Conservation (phyloP, 805 yeast species). For the Komagataella mondaviorum region DNA sequence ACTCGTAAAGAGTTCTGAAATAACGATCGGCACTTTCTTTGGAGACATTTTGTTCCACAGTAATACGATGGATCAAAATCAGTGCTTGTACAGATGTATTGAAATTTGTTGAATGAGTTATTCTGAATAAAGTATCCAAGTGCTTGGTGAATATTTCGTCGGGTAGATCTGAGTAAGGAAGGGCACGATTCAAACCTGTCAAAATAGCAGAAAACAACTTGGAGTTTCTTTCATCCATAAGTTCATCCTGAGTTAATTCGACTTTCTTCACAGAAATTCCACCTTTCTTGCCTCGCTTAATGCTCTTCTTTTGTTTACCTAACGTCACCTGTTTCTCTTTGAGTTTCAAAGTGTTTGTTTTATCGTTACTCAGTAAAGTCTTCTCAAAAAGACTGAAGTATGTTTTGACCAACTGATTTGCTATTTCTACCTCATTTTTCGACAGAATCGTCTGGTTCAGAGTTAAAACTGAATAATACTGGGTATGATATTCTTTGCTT, state of each 20-base stretch:
- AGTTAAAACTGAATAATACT: conserved; percentile 79
- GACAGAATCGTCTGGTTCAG: conserved; percentile 87
- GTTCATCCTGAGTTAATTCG: conserved; percentile 49
- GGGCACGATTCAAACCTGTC: conserved; percentile 92
- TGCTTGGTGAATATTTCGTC: conserved; percentile 61
- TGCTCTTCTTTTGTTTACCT: conserved; percentile 56
- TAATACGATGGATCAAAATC: conserved; percentile 71
- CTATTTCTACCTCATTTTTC: conserved; percentile 61
- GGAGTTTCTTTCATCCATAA: conserved; percentile 67
- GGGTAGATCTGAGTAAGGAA: conserved; percentile 77
- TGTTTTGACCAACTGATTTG: conserved; percentile 71
- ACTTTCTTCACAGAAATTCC: conserved; percentile 60
- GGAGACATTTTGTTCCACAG: conserved; percentile 41
- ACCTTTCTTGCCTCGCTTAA: conserved; percentile 79
- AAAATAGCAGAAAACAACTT: conserved; percentile 80
- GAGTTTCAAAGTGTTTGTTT: conserved; percentile 21
- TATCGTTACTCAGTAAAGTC: conserved; percentile 56
- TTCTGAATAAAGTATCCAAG: conserved; percentile 71
- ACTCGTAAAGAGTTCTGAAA: conserved; percentile 81
- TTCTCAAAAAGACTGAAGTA: conserved; percentile 83
- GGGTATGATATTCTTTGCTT: conserved; percentile 71
- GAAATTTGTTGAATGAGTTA: conserved; percentile 89
- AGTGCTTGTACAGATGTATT: conserved; percentile 91
- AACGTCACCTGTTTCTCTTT: conserved; percentile 30
- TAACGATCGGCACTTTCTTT: conserved; percentile 39